A percentile compares a stretch with the other conserved stretches of the same genome.
phyloP scores from a whole-genome alignment of 1,284 basidiomycete genomes.

The Hemileia vastatrix region DNA sequence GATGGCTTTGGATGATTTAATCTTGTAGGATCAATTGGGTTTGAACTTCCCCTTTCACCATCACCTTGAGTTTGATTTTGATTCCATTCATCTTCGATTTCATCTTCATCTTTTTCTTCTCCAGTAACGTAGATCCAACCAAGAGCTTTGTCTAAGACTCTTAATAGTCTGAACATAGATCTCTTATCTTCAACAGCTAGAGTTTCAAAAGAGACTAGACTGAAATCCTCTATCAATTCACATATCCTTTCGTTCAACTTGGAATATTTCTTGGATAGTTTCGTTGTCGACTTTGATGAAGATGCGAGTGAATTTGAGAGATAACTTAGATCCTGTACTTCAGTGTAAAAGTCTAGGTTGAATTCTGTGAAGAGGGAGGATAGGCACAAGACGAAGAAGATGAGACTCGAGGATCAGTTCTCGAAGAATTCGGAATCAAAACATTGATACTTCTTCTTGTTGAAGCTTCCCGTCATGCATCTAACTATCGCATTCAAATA shows the following conservation, averaged over 20 bases:
- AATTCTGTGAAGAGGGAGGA: conserved; percentile 58
- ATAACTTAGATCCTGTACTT: conserved; percentile 88
- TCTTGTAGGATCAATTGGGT: no score
- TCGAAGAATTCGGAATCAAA: neutral
- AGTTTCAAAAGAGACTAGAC: conserved; percentile 88
- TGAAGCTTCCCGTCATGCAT: conserved; percentile 5
- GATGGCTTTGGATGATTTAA: conserved; percentile 57
- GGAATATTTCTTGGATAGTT: conserved; percentile 44
- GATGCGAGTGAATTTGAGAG: conserved; percentile 53
- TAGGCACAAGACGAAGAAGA: neutral
- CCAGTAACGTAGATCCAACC: conserved; percentile 77
- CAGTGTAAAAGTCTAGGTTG: conserved; percentile 94
- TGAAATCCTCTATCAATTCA: conserved; percentile 83
- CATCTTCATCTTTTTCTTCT: no score
- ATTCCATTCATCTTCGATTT: conserved; percentile 44
- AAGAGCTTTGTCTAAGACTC: conserved; percentile 72
- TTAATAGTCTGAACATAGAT: conserved; percentile 77
- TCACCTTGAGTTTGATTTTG: conserved; percentile 38
- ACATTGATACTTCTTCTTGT: conserved; percentile 8
- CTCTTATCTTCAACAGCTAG: conserved; percentile 91
- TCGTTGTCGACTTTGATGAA: conserved; percentile 49
- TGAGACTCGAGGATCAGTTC: neutral
- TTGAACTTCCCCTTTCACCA: no score
- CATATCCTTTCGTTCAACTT: conserved; percentile 80
- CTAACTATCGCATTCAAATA: neutral